A percentile compares a stretch with the other conserved stretches of the same genome.
Evolutionary conservation across 2,329 filamentous ascomycete species (phyloP).

Genomic region (Rhytidhysteron rufulum): DNA sequence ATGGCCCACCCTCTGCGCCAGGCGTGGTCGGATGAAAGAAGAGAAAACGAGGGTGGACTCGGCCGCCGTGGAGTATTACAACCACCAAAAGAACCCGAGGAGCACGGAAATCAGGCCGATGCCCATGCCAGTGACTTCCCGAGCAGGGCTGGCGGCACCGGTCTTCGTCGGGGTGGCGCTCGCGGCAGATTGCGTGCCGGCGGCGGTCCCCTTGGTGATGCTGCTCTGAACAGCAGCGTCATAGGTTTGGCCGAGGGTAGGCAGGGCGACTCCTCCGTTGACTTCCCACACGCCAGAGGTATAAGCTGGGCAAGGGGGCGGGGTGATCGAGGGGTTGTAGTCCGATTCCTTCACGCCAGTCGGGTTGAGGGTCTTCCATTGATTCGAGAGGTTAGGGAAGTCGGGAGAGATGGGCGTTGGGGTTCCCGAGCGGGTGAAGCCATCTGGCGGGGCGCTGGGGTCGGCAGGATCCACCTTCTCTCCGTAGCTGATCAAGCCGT

Average conservation of each 20-base stretch:
- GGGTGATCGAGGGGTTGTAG: constrained; percentile 61
- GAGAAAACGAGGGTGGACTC: no score
- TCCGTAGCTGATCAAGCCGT: constrained; percentile 77
- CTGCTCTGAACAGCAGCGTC: constrained; percentile 13
- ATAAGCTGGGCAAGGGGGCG: constrained; percentile 66
- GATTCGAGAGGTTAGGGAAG: constrained; percentile 70
- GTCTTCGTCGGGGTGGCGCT: constrained; percentile 14
- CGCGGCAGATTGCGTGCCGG: constrained; percentile 1
- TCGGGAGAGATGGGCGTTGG: constrained; percentile 72
- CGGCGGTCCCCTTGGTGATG: constrained; percentile 8
- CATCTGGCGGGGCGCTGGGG: constrained; percentile 53
- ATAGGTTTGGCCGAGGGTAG: constrained; percentile 56
- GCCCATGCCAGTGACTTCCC: constrained; percentile 19
- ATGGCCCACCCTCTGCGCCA: no score
- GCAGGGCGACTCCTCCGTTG: constrained; percentile 64
- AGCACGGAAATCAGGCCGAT: constrained; percentile 16
- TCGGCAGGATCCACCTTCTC: constrained; percentile 48
- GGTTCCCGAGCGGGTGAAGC: constrained; percentile 67
- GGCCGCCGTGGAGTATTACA: no score
- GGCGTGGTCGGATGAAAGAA: no score
- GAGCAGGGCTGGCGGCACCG: constrained; percentile 15
- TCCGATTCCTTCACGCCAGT: constrained; percentile 62
- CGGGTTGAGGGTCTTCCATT: constrained; percentile 71
- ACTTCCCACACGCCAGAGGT: constrained; percentile 70
- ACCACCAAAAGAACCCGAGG: constrained; percentile 22